A percentile compares a stretch with the other conserved stretches of the same genome.
phyloP scores from a whole-genome alignment of 805 yeast species.

The Lachancea mirantina region DNA sequence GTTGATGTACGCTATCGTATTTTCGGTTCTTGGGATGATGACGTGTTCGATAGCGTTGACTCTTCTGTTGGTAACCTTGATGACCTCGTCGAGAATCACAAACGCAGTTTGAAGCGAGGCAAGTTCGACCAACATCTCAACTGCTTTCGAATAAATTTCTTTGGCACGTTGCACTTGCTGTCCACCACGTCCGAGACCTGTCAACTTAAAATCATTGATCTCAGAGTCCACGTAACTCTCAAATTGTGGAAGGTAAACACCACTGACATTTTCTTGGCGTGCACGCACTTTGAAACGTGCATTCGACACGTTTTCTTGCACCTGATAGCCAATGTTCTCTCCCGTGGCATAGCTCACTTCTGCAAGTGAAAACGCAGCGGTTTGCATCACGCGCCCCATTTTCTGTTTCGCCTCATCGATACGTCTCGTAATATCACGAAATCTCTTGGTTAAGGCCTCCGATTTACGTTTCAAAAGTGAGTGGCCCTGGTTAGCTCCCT shows the following conservation, averaged over 20 bases:
- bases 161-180: conserved; percentile 96
- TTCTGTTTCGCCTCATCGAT: conserved; percentile 93
- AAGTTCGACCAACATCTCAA: conserved; percentile 91
- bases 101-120: conserved; percentile 97
- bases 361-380: conserved; percentile 94
- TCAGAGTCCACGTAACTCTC: conserved; percentile 77
- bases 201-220: conserved; percentile 89
- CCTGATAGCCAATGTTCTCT: conserved; percentile 90
- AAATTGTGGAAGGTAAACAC: conserved; percentile 89
- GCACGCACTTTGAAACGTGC: conserved; percentile 90
- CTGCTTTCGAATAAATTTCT: conserved; percentile 87
- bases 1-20: conserved; percentile 85
- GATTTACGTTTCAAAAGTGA: conserved; percentile 89
- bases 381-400: conserved; percentile 98
- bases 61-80: conserved; percentile 95
- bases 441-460: conserved; percentile 92
- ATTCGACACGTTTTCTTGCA: conserved; percentile 84
- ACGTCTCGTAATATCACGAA: conserved; percentile 89
- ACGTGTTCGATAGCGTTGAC: conserved; percentile 98
- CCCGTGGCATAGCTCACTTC: conserved; percentile 98
- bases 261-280: conserved; percentile 92
- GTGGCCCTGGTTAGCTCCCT: conserved; percentile 97
- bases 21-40: conserved; percentile 94
- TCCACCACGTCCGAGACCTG: conserved; percentile 98
- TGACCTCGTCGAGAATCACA: conserved; percentile 92